Base-by-base conservation (phyloP, 2,329 filamentous ascomycete genomes). In the Aspergillus udagawae region DNA sequence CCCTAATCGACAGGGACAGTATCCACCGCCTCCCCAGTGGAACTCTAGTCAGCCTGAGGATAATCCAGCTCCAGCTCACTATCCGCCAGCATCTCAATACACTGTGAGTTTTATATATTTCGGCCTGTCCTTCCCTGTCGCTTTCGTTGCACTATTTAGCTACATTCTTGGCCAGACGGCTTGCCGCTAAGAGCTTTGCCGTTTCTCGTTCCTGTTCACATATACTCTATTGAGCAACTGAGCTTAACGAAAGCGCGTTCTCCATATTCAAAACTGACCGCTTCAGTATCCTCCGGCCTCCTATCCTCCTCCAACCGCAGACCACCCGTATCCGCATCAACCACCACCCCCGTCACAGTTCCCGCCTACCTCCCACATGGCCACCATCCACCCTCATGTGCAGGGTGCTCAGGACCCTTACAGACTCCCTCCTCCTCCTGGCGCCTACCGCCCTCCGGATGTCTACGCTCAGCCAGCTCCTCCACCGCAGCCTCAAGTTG, bases 1-100 rank as follows among this genome's bases (percentile, higher is more conserved):
- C 67, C 72, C 75, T 58, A 72, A 71, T 68, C 75, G 75, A 59
- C 75, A 72, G 69, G 75, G 74, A 67, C 77, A 77, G 67, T 77
- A 78, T 73, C 74, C 75, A 67, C 72, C 73, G 57, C 72, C 71
- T 55, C 32, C 32, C 32, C 73, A 73, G 61, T 76, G 75, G 75
- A 71, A 69, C 68, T 62, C 67, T 63, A 67, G 66, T 65, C 73
- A 73, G 65, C 65, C 70, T 60, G 72, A 73, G 61, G 73, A 73
- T 55, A 70, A 75, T 61, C 70, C 73, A 58, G 63, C 70, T 60
- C 62, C 72, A 51, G 59, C 67, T 55, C 68, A 71, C 54, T 74
- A 73, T 63, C 67, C 70, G 44, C 65, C 70, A 44, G 61, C 62
- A 32, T 66, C 67, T 51, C 70, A 73, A 47, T 76, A 76, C 64